A percentile compares a stretch with the other conserved stretches of the same genome.
These are phyloP conservation scores for Monilinia aucupariae DNA, from an alignment of 2,329 filamentous ascomycete genomes.

Conservation along the genomic window DNA sequence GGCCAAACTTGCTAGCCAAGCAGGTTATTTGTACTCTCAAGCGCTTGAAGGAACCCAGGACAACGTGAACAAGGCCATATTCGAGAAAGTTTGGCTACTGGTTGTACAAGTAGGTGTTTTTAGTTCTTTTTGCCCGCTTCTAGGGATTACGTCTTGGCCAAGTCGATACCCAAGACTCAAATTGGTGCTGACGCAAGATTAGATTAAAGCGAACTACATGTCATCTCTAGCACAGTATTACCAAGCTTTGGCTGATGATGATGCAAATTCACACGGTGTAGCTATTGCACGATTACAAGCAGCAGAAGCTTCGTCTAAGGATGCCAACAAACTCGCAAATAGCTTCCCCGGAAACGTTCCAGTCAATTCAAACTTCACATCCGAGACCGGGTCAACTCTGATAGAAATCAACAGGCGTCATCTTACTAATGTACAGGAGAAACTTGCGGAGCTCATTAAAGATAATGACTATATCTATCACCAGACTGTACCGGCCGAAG, in stretches of 20 bases:
- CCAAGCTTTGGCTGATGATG: conserved; percentile 85
- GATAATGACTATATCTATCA: conserved; percentile 99
- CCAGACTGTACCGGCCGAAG: conserved; percentile 81
- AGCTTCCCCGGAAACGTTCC: conserved; percentile 76
- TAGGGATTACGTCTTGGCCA: neutral
- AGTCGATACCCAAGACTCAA: neutral
- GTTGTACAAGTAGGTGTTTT: conserved; percentile 62
- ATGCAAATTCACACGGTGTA: conserved; percentile 78
- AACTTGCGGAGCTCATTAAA: conserved; percentile 68
- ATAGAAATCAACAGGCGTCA: conserved; percentile 83
- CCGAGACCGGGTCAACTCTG: conserved; percentile 69
- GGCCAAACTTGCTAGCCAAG: conserved; percentile 89
- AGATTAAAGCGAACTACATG: conserved; percentile 77
- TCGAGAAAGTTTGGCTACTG: conserved; percentile 88
- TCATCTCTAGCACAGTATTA: conserved; percentile 87
- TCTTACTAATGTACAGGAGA: conserved; percentile 72
- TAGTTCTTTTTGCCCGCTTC: neutral
- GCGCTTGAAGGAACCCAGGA: conserved; percentile 87
- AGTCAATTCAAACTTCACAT: conserved; percentile 73
- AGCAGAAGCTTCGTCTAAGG: conserved; percentile 71
- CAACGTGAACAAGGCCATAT: conserved; percentile 83
- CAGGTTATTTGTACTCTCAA: conserved; percentile 80
- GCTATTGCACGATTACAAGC: conserved; percentile 78
- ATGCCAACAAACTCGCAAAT: conserved; percentile 70
- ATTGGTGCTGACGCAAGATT: conserved; percentile 18